These are phyloP conservation scores for Suillus plorans DNA, from an alignment of 768 basidiomycete genomes.

Conservation along the genomic window DNA sequence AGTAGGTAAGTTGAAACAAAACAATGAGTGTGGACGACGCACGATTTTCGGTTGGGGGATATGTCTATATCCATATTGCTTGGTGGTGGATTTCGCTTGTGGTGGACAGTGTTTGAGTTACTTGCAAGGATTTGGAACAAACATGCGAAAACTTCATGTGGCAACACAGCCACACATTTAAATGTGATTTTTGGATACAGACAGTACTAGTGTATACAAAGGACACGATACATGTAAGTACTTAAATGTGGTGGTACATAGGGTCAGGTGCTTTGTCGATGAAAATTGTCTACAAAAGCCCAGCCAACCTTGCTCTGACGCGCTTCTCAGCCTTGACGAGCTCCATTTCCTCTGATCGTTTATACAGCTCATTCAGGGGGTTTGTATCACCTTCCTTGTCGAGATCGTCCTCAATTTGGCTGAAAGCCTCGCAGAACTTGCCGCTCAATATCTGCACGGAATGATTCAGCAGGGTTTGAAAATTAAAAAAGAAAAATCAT, in stretches of 20 bases:
- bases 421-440: constrained; percentile 56
- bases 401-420: constrained; percentile 52
- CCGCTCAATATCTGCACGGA: constrained; percentile 52
- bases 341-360: constrained; percentile 48
- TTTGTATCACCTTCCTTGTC: constrained; percentile 56
- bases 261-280: background rate
- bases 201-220: background rate
- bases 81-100: constrained; percentile 39
- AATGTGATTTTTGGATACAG: background rate
- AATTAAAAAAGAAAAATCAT: constrained; percentile 7
- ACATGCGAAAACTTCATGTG: constrained; percentile 37
- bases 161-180: constrained; percentile 24
- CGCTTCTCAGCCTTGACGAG: constrained; percentile 60
- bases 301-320: constrained; percentile 49
- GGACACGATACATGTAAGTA: background rate
- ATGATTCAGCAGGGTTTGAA: background rate
- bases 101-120: constrained; percentile 6
- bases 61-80: constrained; percentile 65
- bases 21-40: constrained; percentile 26
- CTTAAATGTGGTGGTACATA: constrained; percentile 1
- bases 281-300: constrained; percentile 29
- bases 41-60: constrained; percentile 63
- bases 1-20: background rate
- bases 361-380: constrained; percentile 56
- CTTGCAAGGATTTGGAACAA: constrained; percentile 15